Conservation (phyloP, 352 stramenopile genomes). For the Globisporangium spiculum region DNA sequence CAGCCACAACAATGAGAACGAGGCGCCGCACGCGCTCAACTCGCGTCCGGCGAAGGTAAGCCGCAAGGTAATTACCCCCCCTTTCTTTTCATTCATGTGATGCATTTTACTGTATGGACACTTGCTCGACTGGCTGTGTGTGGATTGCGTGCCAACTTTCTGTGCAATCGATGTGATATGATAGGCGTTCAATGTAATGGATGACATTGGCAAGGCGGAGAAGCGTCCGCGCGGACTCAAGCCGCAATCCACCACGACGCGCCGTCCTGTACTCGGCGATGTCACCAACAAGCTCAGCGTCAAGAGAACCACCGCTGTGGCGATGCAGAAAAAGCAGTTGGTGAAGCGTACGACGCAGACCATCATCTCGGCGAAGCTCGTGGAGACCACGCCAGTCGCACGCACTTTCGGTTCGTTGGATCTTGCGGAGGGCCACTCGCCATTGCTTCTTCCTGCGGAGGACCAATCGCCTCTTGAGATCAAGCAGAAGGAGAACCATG, state of each 20-base stretch:
- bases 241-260: conserved; percentile 25
- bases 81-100: background rate
- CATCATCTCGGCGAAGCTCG: conserved; percentile 20
- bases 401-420: conserved; percentile 39
- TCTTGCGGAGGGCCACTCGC: conserved; percentile 27
- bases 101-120: background rate
- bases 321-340: conserved; percentile 47
- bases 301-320: conserved; percentile 48
- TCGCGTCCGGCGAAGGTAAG: conserved; percentile 53
- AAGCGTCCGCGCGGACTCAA: conserved; percentile 62
- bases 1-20: conserved; percentile 74
- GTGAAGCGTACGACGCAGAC: conserved; percentile 36
- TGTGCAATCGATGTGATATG: conserved; percentile 6
- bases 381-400: conserved; percentile 30
- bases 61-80: conserved; percentile 22
- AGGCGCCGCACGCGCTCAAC: conserved; percentile 37
- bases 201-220: conserved; percentile 49
- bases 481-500: conserved; percentile 37
- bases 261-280: conserved; percentile 55
- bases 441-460: conserved; percentile 12
- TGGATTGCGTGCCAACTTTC: background rate
- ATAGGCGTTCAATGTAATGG: conserved; percentile 46
- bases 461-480: conserved; percentile 13
- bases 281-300: conserved; percentile 76
- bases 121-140: background rate